Conservation (phyloP, 257 asterid species). For the Jacaranda copaia region DNA sequence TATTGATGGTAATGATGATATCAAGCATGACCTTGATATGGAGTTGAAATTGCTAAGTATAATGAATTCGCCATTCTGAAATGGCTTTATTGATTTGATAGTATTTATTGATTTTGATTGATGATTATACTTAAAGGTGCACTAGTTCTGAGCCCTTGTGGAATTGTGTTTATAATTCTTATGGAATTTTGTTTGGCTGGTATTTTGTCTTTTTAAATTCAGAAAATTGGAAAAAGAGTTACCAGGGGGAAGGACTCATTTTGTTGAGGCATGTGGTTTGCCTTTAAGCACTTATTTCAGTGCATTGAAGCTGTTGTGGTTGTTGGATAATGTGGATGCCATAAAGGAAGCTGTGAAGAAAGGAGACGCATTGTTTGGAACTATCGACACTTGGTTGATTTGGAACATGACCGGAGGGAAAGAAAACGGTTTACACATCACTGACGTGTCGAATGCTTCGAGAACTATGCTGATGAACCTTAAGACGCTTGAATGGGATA, state of each 20-base stretch:
- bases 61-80: no score
- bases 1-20: no score
- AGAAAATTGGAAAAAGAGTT: slow-evolving; percentile 74
- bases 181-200: slow-evolving; percentile 13
- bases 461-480: slow-evolving; percentile 85
- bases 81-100: neutral
- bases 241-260: slow-evolving; percentile 71
- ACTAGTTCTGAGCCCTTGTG: neutral
- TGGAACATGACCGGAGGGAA: slow-evolving; percentile 83
- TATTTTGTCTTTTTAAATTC: neutral
- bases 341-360: slow-evolving; percentile 58
- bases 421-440: slow-evolving; percentile 62
- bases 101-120: no score
- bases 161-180: neutral
- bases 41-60: no score
- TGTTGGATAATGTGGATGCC: slow-evolving; percentile 66
- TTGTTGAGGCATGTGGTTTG: slow-evolving; percentile 71
- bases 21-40: no score
- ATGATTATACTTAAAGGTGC: no score
- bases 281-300: slow-evolving; percentile 83
- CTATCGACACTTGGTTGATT: slow-evolving; percentile 78
- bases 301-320: slow-evolving; percentile 69
- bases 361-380: slow-evolving; percentile 80
- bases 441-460: slow-evolving; percentile 78
- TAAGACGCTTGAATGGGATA: slow-evolving; percentile 73